A percentile compares a stretch with the other conserved stretches of the same genome.
phyloP scores from a whole-genome alignment of 176 grass and related monocot genomes.

The Carex kokanica region DNA sequence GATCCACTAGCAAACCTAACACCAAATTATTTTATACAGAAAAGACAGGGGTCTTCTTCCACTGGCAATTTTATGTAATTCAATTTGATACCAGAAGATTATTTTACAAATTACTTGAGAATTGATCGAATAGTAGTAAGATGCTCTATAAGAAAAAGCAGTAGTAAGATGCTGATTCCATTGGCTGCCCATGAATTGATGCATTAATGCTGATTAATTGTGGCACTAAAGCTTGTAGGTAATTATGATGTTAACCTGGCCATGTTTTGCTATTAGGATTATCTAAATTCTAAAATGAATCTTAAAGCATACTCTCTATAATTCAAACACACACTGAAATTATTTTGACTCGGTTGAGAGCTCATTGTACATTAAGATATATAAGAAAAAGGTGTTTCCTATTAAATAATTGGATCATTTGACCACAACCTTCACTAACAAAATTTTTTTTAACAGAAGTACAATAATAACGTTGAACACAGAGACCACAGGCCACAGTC shows the following conservation, averaged over 20 bases:
- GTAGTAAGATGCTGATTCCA: slow-evolving; percentile 9
- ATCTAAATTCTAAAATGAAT: too few relatives aligned
- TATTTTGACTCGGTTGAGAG: too few relatives aligned
- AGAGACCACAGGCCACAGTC: too few relatives aligned
- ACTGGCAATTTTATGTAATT: background rate
- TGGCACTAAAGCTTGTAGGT: background rate
- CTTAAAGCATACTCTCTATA: too few relatives aligned
- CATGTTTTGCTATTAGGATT: background rate
- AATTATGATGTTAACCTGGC: background rate
- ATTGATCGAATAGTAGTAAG: background rate
- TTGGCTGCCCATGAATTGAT: background rate
- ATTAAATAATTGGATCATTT: too few relatives aligned
- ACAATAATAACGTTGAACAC: too few relatives aligned
- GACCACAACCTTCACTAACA: too few relatives aligned
- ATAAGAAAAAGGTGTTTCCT: too few relatives aligned
- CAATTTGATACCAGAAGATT: background rate
- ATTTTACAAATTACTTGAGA: background rate
- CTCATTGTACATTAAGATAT: too few relatives aligned
- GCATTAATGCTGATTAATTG: background rate
- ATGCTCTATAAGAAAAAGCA: background rate
- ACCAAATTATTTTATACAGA: slow-evolving; percentile 2
- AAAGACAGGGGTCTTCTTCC: background rate
- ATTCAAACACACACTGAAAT: too few relatives aligned
- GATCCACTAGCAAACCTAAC: background rate
- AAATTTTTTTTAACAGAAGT: too few relatives aligned